These are phyloP conservation scores for Lipomyces anomalus DNA, from an alignment of 805 yeast genomes.

Conservation along the genomic window DNA sequence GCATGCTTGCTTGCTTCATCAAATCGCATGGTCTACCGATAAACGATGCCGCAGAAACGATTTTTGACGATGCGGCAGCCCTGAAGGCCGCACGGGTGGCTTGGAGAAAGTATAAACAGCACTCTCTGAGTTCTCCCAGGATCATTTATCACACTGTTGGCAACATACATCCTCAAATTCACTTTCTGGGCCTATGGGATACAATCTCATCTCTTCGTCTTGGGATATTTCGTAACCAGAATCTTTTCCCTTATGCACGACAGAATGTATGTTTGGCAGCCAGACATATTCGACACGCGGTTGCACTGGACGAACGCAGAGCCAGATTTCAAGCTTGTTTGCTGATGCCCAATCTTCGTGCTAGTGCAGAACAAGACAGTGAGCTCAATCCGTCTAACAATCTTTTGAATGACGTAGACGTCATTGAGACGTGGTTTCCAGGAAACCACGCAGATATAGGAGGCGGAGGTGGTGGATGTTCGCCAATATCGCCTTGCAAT, in stretches of 20 bases:
- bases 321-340: conserved; percentile 41
- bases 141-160: too few relatives aligned
- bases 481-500: too few relatives aligned
- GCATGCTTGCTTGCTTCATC: conserved; percentile 61
- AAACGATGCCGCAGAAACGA: conserved; percentile 51
- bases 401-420: conserved; percentile 32
- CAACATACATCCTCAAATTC: conserved; percentile 40
- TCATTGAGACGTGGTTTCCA: conserved; percentile 58
- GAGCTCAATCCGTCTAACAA: conserved; percentile 4
- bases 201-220: conserved; percentile 64
- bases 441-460: conserved; percentile 69
- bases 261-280: too few relatives aligned
- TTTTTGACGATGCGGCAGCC: too few relatives aligned
- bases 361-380: conserved; percentile 28
- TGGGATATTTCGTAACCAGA: too few relatives aligned
- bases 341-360: not conserved
- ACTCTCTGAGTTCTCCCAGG: too few relatives aligned
- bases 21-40: conserved; percentile 57
- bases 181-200: conserved; percentile 65
- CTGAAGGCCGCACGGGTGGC: too few relatives aligned
- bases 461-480: conserved; percentile 49
- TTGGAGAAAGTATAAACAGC: too few relatives aligned
- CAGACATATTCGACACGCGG: conserved; percentile 59
- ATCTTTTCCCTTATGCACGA: too few relatives aligned
- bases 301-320: conserved; percentile 61